These are phyloP conservation scores for Talaromyces borbonicus DNA, from an alignment of 495 filamentous ascomycete species.

Conservation along the genomic window DNA sequence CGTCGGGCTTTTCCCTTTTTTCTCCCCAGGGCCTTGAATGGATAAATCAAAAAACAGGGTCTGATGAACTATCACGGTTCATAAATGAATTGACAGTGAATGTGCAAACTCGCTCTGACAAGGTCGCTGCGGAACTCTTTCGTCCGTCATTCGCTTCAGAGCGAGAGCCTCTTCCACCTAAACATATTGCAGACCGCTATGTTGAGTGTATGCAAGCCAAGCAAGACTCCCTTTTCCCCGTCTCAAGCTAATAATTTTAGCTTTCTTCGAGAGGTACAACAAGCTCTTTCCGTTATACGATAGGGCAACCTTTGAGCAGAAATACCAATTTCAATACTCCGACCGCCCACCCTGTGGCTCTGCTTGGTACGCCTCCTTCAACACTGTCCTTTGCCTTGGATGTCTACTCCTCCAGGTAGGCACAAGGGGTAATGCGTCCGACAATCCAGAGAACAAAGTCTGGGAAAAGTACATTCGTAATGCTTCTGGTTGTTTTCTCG, in stretches of 20 bases:
- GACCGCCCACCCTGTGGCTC: too few species aligned
- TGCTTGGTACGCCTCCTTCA: neutral
- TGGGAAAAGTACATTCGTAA: neutral
- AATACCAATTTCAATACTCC: neutral
- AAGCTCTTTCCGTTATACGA: neutral
- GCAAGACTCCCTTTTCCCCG: neutral
- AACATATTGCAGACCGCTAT: neutral
- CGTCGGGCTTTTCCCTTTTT: neutral
- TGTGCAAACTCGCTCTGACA: neutral
- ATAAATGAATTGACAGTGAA: neutral
- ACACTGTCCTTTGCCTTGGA: neutral
- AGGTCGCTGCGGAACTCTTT: neutral
- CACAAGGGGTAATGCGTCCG: neutral
- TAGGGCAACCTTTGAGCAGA: neutral
- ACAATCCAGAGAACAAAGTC: neutral
- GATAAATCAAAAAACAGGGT: neutral
- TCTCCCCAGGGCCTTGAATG: neutral
- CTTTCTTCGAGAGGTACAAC: neutral
- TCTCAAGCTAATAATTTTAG: neutral
- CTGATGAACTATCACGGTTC: neutral
- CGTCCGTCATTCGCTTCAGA: neutral
- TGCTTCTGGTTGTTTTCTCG: neutral
- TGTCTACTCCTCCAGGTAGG: neutral
- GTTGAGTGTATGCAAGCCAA: neutral
- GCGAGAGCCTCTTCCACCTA: neutral